These are phyloP conservation scores for Malania oleifera DNA, from an alignment of 164 flowering plant genomes.

Conservation along the genomic window DNA sequence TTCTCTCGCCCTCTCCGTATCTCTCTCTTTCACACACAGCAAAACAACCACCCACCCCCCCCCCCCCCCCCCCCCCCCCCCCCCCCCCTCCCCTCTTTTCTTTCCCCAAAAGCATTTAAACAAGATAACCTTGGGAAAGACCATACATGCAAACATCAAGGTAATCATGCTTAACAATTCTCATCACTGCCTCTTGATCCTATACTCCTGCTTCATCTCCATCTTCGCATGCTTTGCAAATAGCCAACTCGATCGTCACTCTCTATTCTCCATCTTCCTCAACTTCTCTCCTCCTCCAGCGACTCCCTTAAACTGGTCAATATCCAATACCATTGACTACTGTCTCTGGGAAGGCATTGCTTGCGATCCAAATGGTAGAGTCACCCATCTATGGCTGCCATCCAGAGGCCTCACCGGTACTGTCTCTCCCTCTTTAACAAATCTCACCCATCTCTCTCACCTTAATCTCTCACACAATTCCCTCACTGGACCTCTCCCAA, in stretches of 20 bases:
- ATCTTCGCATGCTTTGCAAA: no score
- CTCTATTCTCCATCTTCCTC: conserved; percentile 30
- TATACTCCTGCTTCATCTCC: no score
- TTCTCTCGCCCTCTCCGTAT: no score
- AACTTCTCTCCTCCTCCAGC: conserved; percentile 6
- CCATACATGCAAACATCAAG: no score
- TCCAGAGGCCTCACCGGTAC: conserved; percentile 33
- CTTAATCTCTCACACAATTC: conserved; percentile 49
- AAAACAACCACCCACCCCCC: no score
- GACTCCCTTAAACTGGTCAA: conserved; percentile 34
- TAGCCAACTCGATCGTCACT: conserved; percentile 26
- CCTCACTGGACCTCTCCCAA: conserved; percentile 36
- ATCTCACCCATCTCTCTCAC: conserved; percentile 35
- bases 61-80: no score
- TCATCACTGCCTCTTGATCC: no score
- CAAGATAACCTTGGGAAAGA: no score
- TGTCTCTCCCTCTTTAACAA: conserved; percentile 31
- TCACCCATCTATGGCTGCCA: conserved; percentile 35
- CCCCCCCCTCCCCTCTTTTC: no score
- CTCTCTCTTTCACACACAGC: no score
- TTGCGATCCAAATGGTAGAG: conserved; percentile 34
- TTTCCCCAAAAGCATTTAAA: no score
- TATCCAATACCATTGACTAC: conserved; percentile 33
- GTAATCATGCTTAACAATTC: no score
- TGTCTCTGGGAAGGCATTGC: conserved; percentile 53